Evolutionary conservation across 2,329 filamentous ascomycete species (phyloP).

Genomic region (Apiospora rasikravindrae): DNA sequence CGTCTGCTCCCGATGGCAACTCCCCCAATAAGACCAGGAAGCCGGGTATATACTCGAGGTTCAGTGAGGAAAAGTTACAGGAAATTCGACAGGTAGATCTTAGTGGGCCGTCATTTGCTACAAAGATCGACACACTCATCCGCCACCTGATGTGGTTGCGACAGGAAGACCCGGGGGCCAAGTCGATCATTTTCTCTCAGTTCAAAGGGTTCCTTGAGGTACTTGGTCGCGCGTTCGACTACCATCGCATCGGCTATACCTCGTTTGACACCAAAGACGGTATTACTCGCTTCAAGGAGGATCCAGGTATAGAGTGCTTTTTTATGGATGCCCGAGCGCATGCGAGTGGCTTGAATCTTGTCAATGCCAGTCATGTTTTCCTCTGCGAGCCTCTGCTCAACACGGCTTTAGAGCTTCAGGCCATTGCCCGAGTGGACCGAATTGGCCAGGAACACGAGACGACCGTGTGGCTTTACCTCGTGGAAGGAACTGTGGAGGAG

Average conservation of each 20-base stretch:
- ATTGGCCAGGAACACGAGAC: constrained; percentile 90
- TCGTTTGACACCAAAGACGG: constrained; percentile 73
- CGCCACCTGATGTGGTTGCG: constrained; percentile 87
- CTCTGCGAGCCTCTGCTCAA: constrained; percentile 94
- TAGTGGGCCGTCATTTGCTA: constrained; percentile 75
- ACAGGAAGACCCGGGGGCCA: constrained; percentile 81
- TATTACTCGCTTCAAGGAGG: constrained; percentile 76
- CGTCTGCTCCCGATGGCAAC: neutral
- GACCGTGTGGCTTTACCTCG: constrained; percentile 93
- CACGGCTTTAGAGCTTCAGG: constrained; percentile 91
- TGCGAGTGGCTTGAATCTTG: constrained; percentile 86
- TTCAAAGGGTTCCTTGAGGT: constrained; percentile 70
- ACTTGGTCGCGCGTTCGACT: constrained; percentile 70
- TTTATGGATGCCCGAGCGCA: constrained; percentile 88
- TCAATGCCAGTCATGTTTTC: constrained; percentile 93
- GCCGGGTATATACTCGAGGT: constrained; percentile 74
- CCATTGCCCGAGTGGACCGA: constrained; percentile 91
- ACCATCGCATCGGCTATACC: constrained; percentile 75
- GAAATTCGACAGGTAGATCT: constrained; percentile 86
- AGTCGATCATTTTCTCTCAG: constrained; percentile 94
- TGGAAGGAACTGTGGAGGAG: constrained; percentile 90
- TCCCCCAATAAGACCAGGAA: constrained; percentile 36
- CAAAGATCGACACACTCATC: constrained; percentile 84
- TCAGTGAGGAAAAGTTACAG: constrained; percentile 71
- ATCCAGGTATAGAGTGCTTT: constrained; percentile 79